phyloP scores from a whole-genome alignment of 306 rosid species.

The Abrus pulchellus region DNA sequence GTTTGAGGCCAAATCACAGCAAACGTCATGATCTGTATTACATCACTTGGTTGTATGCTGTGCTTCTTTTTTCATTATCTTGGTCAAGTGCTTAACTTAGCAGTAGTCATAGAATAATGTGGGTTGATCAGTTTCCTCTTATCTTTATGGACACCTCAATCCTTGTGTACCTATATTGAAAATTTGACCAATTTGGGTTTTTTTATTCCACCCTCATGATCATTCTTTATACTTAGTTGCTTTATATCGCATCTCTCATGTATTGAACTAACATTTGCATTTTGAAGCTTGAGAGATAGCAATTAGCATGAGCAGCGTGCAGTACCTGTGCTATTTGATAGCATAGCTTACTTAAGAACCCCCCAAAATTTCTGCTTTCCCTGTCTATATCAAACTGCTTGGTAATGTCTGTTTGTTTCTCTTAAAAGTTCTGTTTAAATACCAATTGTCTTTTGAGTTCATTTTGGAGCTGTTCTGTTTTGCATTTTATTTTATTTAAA shows the following conservation, averaged over 20 bases:
- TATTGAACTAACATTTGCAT: constrained; percentile 18
- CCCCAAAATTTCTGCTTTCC: neutral
- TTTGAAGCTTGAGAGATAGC: neutral
- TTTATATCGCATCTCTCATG: constrained; percentile 4
- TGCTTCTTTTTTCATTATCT: constrained; percentile 15
- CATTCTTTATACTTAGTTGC: neutral
- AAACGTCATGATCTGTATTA: constrained; percentile 23
- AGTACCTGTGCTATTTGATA: neutral
- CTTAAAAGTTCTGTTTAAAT: neutral
- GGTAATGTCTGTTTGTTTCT: neutral
- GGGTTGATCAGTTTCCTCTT: constrained; percentile 22
- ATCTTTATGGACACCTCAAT: neutral
- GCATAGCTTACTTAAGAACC: neutral
- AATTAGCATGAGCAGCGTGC: neutral
- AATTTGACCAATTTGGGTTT: constrained; percentile 35
- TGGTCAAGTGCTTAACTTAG: constrained; percentile 6
- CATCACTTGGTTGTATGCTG: constrained; percentile 31
- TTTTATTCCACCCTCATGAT: neutral
- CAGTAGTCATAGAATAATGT: constrained; percentile 19
- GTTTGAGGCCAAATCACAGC: constrained; percentile 36
- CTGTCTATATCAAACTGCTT: neutral
- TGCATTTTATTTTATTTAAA: neutral
- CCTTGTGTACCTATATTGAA: constrained; percentile 13
- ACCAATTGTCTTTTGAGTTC: neutral
- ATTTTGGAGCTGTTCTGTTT: neutral